These are phyloP conservation scores for Mucor piriformis DNA, from an alignment of 371 early-diverging fungal genomes.

Conservation along the genomic window DNA sequence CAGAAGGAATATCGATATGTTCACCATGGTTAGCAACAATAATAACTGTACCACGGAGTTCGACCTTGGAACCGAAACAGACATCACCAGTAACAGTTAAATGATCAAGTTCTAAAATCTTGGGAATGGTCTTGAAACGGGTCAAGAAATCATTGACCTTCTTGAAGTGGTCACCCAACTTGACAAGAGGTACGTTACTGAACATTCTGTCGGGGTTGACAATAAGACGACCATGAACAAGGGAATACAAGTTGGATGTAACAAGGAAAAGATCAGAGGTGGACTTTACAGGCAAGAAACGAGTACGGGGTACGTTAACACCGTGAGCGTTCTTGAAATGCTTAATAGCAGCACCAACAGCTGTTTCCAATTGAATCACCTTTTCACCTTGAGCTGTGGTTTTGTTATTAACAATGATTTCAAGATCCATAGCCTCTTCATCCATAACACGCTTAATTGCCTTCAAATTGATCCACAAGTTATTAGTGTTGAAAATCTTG, in stretches of 20 bases:
- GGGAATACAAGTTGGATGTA: conserved; percentile 93
- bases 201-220: conserved; percentile 94
- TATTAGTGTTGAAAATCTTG: conserved; percentile 99
- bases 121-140: conserved; percentile 94
- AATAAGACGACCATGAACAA: conserved; percentile 90
- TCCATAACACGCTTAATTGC: conserved; percentile 95
- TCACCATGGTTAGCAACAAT: conserved; percentile 97
- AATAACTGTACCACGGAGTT: conserved; percentile 97
- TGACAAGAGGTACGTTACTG: conserved; percentile 93
- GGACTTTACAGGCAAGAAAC: conserved; percentile 99
- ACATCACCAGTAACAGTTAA: conserved; percentile 99
- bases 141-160: conserved; percentile 77
- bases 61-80: conserved; percentile 94
- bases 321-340: conserved; percentile 97
- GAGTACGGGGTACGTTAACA: conserved; percentile 96
- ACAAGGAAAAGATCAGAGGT: conserved; percentile 98
- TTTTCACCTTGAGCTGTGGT: conserved; percentile 86
- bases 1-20: conserved; percentile 98
- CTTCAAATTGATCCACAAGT: conserved; percentile 96
- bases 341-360: conserved; percentile 99
- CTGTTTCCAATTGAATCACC: conserved; percentile 99
- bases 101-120: conserved; percentile 98
- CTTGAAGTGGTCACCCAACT: conserved; percentile 98
- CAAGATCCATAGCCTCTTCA: conserved; percentile 83
- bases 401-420: conserved; percentile 99